Percentiles rank a stretch among this genome's conserved stretches.
phyloP scores from a whole-genome alignment of 768 basidiomycete species.

The Mycena haematopus region DNA sequence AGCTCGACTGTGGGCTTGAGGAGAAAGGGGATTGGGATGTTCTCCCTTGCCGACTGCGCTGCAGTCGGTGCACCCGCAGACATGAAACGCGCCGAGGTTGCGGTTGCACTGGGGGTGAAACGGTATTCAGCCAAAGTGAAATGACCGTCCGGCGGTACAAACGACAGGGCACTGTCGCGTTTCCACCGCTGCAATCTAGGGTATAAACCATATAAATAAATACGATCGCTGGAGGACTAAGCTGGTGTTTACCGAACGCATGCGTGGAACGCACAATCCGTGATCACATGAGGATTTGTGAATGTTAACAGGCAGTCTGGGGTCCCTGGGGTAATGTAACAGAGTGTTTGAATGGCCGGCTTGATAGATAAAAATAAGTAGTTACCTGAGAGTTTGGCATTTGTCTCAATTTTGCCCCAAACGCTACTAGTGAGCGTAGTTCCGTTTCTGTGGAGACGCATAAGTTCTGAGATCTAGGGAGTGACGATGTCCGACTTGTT shows the following conservation, averaged over 20 bases:
- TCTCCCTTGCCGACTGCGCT: slow-evolving; percentile 42
- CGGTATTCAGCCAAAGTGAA: slow-evolving; percentile 89
- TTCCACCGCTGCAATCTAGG: slow-evolving; percentile 80
- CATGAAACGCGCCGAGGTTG: slow-evolving; percentile 36
- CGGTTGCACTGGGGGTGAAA: slow-evolving; percentile 53
- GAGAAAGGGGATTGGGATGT: slow-evolving; percentile 57
- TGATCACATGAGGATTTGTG: slow-evolving; percentile 72
- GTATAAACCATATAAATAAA: slow-evolving; percentile 14
- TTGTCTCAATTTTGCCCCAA: slow-evolving; percentile 80
- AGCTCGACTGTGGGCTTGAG: slow-evolving; percentile 57
- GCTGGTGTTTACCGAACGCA: slow-evolving; percentile 75
- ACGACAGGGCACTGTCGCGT: slow-evolving; percentile 79
- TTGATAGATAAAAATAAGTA: not conserved
- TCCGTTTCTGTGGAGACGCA: slow-evolving; percentile 60
- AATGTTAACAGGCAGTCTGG: slow-evolving; percentile 88
- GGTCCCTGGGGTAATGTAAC: slow-evolving; percentile 61
- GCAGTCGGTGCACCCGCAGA: slow-evolving; percentile 31
- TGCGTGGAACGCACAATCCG: slow-evolving; percentile 88
- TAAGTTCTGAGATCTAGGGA: slow-evolving; percentile 11
- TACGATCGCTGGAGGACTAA: slow-evolving; percentile 1
- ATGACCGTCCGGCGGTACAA: slow-evolving; percentile 91
- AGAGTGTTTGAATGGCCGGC: not conserved
- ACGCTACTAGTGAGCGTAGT: slow-evolving; percentile 69
- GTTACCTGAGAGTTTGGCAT: slow-evolving; percentile 77
- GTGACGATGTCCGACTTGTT: slow-evolving; percentile 60